phyloP scores from a whole-genome alignment of 2,329 filamentous ascomycete genomes.

The Fusarium siculi region DNA sequence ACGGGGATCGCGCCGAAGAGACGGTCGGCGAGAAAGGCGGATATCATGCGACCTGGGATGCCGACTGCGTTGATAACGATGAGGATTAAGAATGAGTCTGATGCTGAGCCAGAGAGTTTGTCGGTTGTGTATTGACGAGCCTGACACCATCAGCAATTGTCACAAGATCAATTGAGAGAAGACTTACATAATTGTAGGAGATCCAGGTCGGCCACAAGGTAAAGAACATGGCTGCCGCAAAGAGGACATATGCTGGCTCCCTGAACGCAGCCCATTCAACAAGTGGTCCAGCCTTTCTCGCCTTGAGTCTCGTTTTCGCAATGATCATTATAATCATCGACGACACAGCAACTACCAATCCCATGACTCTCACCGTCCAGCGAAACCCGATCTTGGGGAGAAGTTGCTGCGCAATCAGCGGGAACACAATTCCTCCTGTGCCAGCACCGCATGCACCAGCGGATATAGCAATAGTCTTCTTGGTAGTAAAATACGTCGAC shows the following conservation, averaged over 20 bases:
- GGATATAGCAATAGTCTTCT: constrained; percentile 69
- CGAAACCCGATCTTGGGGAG: constrained; percentile 69
- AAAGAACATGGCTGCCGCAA: constrained; percentile 50
- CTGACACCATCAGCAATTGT: constrained; percentile 26
- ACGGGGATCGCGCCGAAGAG: constrained; percentile 66
- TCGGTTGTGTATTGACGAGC: constrained; percentile 53
- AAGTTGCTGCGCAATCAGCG: constrained; percentile 65
- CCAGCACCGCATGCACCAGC: constrained; percentile 69
- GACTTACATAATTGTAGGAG: constrained; percentile 58
- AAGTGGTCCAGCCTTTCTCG: constrained; percentile 60
- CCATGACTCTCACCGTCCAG: constrained; percentile 72
- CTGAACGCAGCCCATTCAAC: constrained; percentile 63
- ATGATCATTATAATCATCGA: constrained; percentile 53
- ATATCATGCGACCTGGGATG: constrained; percentile 64
- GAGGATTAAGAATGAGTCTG: constrained; percentile 66
- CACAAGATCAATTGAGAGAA: background rate
- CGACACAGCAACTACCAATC: constrained; percentile 65
- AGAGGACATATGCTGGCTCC: constrained; percentile 56
- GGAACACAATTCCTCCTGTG: constrained; percentile 72
- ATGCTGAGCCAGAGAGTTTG: constrained; percentile 58
- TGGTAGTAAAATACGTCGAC: constrained; percentile 69
- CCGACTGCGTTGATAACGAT: constrained; percentile 69
- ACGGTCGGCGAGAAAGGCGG: constrained; percentile 65
- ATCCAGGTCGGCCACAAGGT: constrained; percentile 62
- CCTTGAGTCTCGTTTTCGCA: constrained; percentile 60